phyloP scores from a whole-genome alignment of 2,329 filamentous ascomycete species.

The Trichoderma aggressivum region DNA sequence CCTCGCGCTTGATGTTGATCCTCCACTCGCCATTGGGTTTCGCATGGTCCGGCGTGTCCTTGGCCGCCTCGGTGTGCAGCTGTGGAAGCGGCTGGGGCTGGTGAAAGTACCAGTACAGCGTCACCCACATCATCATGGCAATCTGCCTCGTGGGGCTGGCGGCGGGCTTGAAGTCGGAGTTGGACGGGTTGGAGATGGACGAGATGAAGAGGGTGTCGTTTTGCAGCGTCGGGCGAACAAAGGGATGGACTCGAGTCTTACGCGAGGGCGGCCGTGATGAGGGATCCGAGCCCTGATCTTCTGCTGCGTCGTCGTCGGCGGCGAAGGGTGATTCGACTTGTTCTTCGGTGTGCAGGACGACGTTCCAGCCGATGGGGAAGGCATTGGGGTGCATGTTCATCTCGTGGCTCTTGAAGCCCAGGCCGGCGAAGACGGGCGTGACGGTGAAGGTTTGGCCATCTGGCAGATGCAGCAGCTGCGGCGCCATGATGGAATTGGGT shows the following conservation, averaged over 20 bases:
- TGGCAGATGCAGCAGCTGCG: conserved; percentile 65
- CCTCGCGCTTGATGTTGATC: conserved; percentile 78
- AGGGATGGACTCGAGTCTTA: conserved; percentile 39
- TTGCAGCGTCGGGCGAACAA: conserved; percentile 68
- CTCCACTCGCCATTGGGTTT: conserved; percentile 82
- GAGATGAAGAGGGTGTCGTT: conserved; percentile 88
- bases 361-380: conserved; percentile 85
- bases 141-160: conserved; percentile 83
- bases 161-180: conserved; percentile 72
- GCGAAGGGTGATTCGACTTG: conserved; percentile 21
- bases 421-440: conserved; percentile 82
- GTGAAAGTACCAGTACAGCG: conserved; percentile 97
- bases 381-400: conserved; percentile 64
- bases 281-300: conserved; percentile 15
- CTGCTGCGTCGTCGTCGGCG: conserved; percentile 29
- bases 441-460: conserved; percentile 84
- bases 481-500: conserved; percentile 31
- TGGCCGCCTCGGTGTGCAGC: conserved; percentile 60
- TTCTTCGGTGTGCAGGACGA: conserved; percentile 72
- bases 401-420: conserved; percentile 83
- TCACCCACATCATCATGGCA: conserved; percentile 95
- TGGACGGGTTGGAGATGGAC: conserved; percentile 80
- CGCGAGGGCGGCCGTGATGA: background rate
- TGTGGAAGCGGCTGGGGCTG: conserved; percentile 68
- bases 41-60: conserved; percentile 63